phyloP scores from a whole-genome alignment of 192 early-diverging fungal species.

The Backusella mclennaniae region DNA sequence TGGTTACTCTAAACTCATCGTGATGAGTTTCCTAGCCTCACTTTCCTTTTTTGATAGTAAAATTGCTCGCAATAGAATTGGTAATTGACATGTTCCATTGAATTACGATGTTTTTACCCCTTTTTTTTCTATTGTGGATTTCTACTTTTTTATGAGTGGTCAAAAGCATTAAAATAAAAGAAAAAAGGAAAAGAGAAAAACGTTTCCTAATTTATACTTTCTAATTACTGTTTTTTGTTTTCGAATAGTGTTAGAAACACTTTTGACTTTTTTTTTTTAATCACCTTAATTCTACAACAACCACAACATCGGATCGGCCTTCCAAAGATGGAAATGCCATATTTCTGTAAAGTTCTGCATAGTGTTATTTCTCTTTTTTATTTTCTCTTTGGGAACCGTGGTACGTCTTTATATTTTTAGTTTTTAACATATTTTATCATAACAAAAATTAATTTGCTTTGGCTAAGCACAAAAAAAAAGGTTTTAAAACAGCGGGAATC shows the following conservation, averaged over 20 bases:
- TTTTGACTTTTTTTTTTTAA: background rate
- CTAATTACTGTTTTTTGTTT: background rate
- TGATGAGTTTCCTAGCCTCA: background rate
- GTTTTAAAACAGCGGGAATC: background rate
- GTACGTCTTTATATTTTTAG: background rate
- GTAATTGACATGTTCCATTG: slow-evolving; percentile 2
- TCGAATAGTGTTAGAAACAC: background rate
- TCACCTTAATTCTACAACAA: background rate
- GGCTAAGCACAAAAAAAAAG: background rate
- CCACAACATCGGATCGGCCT: background rate
- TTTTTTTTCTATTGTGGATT: background rate
- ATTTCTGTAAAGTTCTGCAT: background rate
- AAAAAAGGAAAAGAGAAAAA: background rate
- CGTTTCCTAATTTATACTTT: too few relatives aligned
- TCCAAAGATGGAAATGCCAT: background rate
- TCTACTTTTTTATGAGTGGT: background rate
- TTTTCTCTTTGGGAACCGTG: background rate
- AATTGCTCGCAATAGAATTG: background rate
- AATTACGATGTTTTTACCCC: background rate
- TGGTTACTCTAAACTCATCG: slow-evolving; percentile 8
- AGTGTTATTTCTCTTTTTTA: background rate
- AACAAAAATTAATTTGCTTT: background rate
- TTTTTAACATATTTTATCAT: background rate
- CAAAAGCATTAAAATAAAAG: background rate
- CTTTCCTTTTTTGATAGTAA: background rate